Base-by-base conservation (phyloP, 2,329 filamentous ascomycete species). In the Claviceps pusilla region DNA sequence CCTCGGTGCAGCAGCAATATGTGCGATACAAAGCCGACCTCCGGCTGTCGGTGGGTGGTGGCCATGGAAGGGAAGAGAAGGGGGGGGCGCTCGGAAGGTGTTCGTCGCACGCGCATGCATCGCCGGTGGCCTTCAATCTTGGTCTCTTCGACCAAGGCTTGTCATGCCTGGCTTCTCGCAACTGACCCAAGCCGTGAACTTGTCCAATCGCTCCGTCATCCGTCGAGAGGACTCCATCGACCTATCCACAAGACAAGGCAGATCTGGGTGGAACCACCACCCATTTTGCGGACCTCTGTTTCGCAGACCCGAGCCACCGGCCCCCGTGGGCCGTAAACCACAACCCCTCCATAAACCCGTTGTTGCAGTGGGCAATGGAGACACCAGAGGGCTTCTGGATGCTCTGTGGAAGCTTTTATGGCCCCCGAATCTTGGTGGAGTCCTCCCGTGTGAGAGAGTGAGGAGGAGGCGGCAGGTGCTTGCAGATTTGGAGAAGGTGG, bases 361-460 rank as follows among this genome's bases (percentile, higher is more conserved):
- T 52, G 56, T 54, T 55, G 50, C 53, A 57, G 54, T 43, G 46
- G 39, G 50, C 29, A 46, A 57, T 56, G 56, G 55, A 49, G 56
- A 59, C 55, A 57, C 55, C 58, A 57, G n/a, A 59, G 56, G 51
- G 57, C 57, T 62, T 62, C 60, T 56, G 59, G 53, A 43, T 49
- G 50, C 49, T 46, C 55, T 57, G 56, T 60, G 57, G 60, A 62
- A 62, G 60, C 56, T 59, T 59, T 60, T 56, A 55, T 55, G 56
- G 57, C 55, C 56, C 56, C 53, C 50, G 46, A 56, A 42, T 52
- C 50, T 48, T 47, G 48, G 59, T 61, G 59, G 59, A 59, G 58
- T 57, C 55, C 29, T 54, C 54, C 52, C 58, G 55, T 47, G 43
- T 39, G 51, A 37, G 45, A 29, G 50, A 43, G 16, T 33, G n/a